A percentile compares a stretch with the other conserved stretches of the same genome.
phyloP scores from a whole-genome alignment of 2,329 filamentous ascomycete species.

The Aspergillus ruber region DNA sequence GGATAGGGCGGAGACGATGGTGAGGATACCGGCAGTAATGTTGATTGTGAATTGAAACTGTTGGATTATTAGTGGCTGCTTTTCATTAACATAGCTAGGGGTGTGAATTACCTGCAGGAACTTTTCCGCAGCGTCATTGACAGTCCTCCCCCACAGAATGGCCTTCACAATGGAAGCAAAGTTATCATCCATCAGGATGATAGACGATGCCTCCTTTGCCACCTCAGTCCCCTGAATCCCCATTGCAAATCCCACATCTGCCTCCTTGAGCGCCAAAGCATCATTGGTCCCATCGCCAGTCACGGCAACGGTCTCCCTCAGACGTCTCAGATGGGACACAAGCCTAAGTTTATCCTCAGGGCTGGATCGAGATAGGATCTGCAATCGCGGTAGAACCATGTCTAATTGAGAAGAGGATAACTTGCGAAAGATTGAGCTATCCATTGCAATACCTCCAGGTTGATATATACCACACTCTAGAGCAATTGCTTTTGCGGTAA shows the following conservation, averaged over 20 bases:
- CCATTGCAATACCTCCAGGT: conserved; percentile 63
- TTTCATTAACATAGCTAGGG: background rate
- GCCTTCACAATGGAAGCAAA: conserved; percentile 82
- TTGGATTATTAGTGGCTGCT: background rate
- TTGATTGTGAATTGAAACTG: conserved; percentile 51
- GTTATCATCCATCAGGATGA: conserved; percentile 83
- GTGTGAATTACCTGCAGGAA: conserved; percentile 47
- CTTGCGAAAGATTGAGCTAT: conserved; percentile 71
- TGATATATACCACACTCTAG: conserved; percentile 70
- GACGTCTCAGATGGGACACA: conserved; percentile 63
- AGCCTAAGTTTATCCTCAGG: conserved; percentile 71
- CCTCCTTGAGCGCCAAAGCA: conserved; percentile 71
- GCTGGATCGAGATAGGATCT: conserved; percentile 66
- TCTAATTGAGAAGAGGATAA: conserved; percentile 60
- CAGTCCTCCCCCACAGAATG: conserved; percentile 70
- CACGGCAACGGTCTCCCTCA: conserved; percentile 71
- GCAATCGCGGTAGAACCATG: conserved; percentile 61
- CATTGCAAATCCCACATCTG: conserved; percentile 84
- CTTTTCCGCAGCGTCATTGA: conserved; percentile 71
- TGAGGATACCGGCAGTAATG: conserved; percentile 61
- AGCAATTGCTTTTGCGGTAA: conserved; percentile 73
- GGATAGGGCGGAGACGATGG: conserved; percentile 58
- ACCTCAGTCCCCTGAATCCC: conserved; percentile 77
- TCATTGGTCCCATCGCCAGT: conserved; percentile 82
- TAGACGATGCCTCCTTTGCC: conserved; percentile 76